phyloP scores from a whole-genome alignment of 163 green algal genomes.

The Coccomyxa subellipsoidea region DNA sequence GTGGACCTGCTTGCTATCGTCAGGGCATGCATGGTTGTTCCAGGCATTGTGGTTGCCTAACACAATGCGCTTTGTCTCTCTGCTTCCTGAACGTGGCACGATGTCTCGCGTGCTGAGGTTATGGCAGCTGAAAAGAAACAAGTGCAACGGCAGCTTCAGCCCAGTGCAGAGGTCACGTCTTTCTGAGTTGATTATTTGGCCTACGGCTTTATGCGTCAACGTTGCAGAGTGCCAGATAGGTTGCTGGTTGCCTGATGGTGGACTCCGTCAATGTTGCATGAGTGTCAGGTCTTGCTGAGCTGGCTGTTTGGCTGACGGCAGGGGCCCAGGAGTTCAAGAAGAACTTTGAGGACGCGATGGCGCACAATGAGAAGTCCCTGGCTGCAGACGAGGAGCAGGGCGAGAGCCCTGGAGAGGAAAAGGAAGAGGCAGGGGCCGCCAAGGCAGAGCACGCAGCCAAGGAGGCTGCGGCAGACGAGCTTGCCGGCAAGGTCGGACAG shows the following conservation, averaged over 20 bases:
- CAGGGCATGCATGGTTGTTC: too few species aligned
- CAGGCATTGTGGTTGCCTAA: too few species aligned
- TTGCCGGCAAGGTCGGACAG: slow-evolving; percentile 4
- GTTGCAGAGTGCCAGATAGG: too few species aligned
- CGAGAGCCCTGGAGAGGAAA: slow-evolving; percentile 31
- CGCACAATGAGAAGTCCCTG: slow-evolving; percentile 61
- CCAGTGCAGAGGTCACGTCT: too few species aligned
- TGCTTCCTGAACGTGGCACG: too few species aligned
- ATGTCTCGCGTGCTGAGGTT: too few species aligned
- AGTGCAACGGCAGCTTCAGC: too few species aligned
- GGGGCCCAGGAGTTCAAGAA: slow-evolving; percentile 84
- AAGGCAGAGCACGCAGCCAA: slow-evolving; percentile 25
- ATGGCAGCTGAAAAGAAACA: too few species aligned
- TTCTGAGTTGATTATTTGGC: too few species aligned
- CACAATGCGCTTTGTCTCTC: too few species aligned
- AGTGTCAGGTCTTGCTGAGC: not conserved
- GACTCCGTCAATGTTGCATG: not conserved
- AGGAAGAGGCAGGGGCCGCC: slow-evolving; percentile 31
- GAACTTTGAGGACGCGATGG: slow-evolving; percentile 74
- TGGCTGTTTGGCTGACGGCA: slow-evolving; percentile 15
- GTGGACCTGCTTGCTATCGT: too few species aligned
- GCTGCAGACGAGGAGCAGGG: slow-evolving; percentile 19
- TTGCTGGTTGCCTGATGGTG: not conserved
- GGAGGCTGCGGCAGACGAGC: slow-evolving; percentile 16
- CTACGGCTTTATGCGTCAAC: too few species aligned